phyloP scores from a whole-genome alignment of 176 grass and related monocot species.

The Poa pratensis region DNA sequence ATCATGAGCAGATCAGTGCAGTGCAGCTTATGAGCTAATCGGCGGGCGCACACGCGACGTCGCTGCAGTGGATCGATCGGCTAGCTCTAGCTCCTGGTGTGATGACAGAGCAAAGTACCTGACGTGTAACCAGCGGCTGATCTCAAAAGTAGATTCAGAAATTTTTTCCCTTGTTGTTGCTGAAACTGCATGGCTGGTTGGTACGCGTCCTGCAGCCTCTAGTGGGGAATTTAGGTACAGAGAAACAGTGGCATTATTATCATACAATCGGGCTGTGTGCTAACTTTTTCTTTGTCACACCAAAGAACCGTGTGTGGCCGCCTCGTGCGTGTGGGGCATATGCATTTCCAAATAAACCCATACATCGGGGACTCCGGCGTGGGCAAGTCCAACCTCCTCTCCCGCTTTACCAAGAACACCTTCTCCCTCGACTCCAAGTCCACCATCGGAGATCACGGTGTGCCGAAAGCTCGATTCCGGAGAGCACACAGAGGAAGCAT shows the following conservation, averaged over 20 bases:
- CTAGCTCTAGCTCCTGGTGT: background rate
- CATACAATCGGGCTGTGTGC: background rate
- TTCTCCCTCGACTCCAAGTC: too few species aligned
- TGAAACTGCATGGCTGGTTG: background rate
- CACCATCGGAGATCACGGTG: too few species aligned
- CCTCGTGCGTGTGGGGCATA: slow-evolving; percentile 15
- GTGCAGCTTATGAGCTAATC: background rate
- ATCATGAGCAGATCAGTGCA: background rate
- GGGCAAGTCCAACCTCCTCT: too few species aligned
- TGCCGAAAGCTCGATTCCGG: too few species aligned
- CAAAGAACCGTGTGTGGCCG: background rate
- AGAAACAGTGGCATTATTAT: background rate
- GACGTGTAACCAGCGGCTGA: background rate
- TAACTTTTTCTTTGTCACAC: background rate
- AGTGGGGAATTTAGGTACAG: slow-evolving; percentile 45
- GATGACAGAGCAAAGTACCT: background rate
- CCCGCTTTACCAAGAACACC: too few species aligned
- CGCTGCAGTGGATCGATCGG: too few species aligned
- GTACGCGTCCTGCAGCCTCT: background rate
- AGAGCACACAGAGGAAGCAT: too few species aligned
- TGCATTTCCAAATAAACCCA: background rate
- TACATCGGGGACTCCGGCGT: too few species aligned
- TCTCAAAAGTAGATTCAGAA: background rate
- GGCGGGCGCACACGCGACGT: background rate
- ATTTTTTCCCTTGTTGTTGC: background rate